These are phyloP conservation scores for Neurospora sp. DNA, from an alignment of 495 filamentous ascomycete species.

Conservation along the genomic window DNA sequence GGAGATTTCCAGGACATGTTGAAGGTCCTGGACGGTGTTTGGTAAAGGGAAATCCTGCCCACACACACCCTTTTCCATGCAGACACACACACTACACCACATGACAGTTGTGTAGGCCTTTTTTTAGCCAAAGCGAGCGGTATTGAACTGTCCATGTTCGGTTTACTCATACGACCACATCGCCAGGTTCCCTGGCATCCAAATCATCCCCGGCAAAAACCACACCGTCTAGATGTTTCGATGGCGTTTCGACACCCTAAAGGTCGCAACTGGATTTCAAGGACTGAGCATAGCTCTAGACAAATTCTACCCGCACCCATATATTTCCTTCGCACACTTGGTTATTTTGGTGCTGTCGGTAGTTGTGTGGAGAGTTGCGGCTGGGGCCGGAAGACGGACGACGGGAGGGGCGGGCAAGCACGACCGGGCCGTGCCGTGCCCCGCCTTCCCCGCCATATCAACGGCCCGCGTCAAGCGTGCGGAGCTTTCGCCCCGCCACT, in stretches of 20 bases:
- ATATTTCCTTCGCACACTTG: background rate
- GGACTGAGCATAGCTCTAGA: background rate
- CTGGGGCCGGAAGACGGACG: background rate
- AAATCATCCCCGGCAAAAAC: background rate
- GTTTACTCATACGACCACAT: no score
- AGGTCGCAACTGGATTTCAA: background rate
- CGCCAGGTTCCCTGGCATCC: no score
- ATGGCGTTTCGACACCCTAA: background rate
- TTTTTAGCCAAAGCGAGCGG: no score
- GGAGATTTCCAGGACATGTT: background rate
- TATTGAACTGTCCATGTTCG: no score
- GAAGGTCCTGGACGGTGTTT: background rate
- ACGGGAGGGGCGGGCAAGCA: background rate
- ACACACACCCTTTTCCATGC: no score
- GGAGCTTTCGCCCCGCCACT: background rate
- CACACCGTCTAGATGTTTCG: background rate
- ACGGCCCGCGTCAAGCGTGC: background rate
- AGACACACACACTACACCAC: no score
- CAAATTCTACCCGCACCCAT: background rate
- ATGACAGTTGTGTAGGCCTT: no score
- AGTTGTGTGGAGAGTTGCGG: background rate
- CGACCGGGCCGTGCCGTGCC: background rate
- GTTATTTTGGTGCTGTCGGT: background rate
- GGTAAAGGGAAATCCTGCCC: background rate
- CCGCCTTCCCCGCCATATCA: background rate